Base-by-base conservation (phyloP, 2,329 filamentous ascomycete genomes). In the Sporothrix brunneoviolacea region DNA sequence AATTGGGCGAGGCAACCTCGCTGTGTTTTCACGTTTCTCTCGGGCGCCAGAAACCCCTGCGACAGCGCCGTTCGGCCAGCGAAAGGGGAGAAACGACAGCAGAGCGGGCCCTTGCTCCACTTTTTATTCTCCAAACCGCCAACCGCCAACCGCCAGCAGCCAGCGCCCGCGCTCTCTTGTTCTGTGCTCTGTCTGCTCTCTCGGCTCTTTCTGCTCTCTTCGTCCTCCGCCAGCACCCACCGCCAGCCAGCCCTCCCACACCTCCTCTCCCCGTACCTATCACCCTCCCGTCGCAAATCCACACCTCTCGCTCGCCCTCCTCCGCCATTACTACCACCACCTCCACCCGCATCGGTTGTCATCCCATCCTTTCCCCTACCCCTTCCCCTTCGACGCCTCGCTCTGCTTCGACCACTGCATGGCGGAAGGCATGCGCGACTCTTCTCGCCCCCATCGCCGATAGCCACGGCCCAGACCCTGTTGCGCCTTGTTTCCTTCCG, bases 281-380 rank as follows among this genome's bases (percentile, higher is more conserved):
- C 36, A 28, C 39, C 27, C 48, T 44, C 48, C 48, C 48, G 40
- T 50, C 47, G 47, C 47, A 49, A 48, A 41, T 36, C 38, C 47
- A 39, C 24, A 32, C 27, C 36, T 21, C 8, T 5, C 10, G 9
- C 16, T 37, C 30, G 33, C 21, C 30, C 38, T 41, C 38, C 30
- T 16, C 38, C 38, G 18, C 35, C 39, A 41, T 24, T n/a, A 38
- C 13, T 21, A 27, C 30, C 12, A 33, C 22, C 39, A 24, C 24
- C 41, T 28, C 36, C 35, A 46, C 48, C 36, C 21, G 27, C 36
- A 41, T 46, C 49, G 21, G 48, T 35, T 35, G 48, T 39, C 48
- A 45, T 50, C 27, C 35, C 35, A 37, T 44, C 48, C 15, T 27
- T 35, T 19, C 27, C 21, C 48, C 27, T 13, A 15, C 35, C 12